Evolutionary conservation across 1,284 basidiomycete genomes (phyloP), one percentile per base, ranked within the genome.

Genomic region (Thecaphora thlaspeos): DNA sequence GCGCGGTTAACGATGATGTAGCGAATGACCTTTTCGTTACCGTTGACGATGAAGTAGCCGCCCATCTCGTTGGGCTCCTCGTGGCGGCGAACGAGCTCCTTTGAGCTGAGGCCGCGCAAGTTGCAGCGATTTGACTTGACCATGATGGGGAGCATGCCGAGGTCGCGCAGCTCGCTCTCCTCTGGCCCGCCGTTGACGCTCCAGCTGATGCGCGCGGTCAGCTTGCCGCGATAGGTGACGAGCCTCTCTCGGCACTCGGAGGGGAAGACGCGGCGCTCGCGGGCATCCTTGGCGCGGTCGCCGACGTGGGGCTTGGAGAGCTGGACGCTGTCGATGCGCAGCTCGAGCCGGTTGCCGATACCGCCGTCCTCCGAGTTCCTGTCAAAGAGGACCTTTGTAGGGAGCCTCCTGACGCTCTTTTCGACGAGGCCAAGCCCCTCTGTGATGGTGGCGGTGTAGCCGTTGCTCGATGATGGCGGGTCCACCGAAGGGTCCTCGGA

Each of bases 41-140:
- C 95, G 79, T 99, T 99, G 78, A 99, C 88, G 72, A 99, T 85
- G 77, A 98, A 99, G 82, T 98, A 98, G 24, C 94, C 95, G 42
- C 95, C 95, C 77, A 97, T 95, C 78, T 98, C 95, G 80, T 94
- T 92, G 3, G 95, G 87, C 77, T 99, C 95, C 82, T 99, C 95
- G 76, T 94, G 88, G 68, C 87, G 87, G 54, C 83, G 82, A 42
- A 98, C 91, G 46, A 99, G 87, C 54, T 91, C 88, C 10, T 87
- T 83, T 4, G 94, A 90, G 2, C 90, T 85, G 80, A 96, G 84
- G 39, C 84, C 84, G 40, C 88, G 87, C 23, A 98, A 79, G 79
- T 97, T 95, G 80, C 95, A 99, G 48, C 94, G 83, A 23, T 87
- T 87, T n/a, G 94, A 97, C 89, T 91, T 86, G 79, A 96, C 88